These are phyloP conservation scores for sunflower (Helianthus annuus) DNA, from an alignment of 129 eudicot genomes.

Conservation along the genomic window HanXRQr2.0-SUNRISE NC_035441.2:141904155-141904654, in stretches of 20 bases:
- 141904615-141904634: too few relatives aligned
- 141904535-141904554: too few relatives aligned
- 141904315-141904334: not conserved
- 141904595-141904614: too few relatives aligned
- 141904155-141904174: conserved; percentile 53
- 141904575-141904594: too few relatives aligned
- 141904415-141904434: conserved; percentile 47
- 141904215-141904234: conserved; percentile 78
- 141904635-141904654: too few relatives aligned
- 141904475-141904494: not conserved
- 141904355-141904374: conserved; percentile 51
- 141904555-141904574: too few relatives aligned
- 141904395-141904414: conserved; percentile 57
- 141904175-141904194: conserved; percentile 52
- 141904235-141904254: conserved; percentile 81
- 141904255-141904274: conserved; percentile 60
- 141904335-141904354: not conserved
- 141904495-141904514: conserved; percentile 2
- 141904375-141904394: conserved; percentile 71
- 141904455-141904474: not conserved
- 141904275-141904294: conserved; percentile 19
- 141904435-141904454: conserved; percentile 47
- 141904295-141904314: too few relatives aligned
- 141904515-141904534: not conserved
- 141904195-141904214: conserved; percentile 79